These are phyloP conservation scores for Jatropha podagrica DNA, from an alignment of 441 rosid species.

Conservation along the genomic window DNA sequence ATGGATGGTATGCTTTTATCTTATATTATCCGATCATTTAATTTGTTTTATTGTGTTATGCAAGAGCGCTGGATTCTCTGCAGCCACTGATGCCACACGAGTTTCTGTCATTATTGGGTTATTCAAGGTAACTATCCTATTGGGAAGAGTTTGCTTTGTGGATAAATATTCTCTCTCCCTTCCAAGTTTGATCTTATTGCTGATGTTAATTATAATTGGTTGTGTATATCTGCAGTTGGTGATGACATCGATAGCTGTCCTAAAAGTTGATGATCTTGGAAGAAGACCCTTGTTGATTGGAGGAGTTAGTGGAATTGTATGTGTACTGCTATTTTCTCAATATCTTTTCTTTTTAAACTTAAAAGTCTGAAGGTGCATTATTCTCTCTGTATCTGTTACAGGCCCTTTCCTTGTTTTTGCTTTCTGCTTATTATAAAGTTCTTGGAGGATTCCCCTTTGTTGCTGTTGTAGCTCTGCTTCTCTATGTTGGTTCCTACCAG, in stretches of 20 bases:
- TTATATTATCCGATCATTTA: constrained; percentile 7
- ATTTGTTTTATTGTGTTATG: constrained; percentile 26
- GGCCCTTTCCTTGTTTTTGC: constrained; percentile 78
- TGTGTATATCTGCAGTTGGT: constrained; percentile 44
- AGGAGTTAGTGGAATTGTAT: constrained; percentile 92
- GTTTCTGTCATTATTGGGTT: constrained; percentile 87
- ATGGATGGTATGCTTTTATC: constrained; percentile 8
- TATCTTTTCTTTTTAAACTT: neutral
- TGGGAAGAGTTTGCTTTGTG: neutral
- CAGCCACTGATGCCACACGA: constrained; percentile 95
- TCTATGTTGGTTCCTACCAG: constrained; percentile 96
- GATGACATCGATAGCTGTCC: constrained; percentile 93
- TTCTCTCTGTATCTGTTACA: constrained; percentile 33
- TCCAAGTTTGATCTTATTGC: constrained; percentile 16
- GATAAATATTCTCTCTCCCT: neutral
- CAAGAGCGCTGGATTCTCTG: constrained; percentile 97
- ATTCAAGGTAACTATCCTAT: constrained; percentile 64
- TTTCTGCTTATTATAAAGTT: constrained; percentile 84
- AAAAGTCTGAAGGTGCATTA: constrained; percentile 9
- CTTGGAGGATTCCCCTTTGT: constrained; percentile 74
- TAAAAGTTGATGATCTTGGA: constrained; percentile 94
- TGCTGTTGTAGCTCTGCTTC: constrained; percentile 86
- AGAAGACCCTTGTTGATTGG: constrained; percentile 91
- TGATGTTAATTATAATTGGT: constrained; percentile 11
- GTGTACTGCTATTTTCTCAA: constrained; percentile 26